Evolutionary conservation across 805 yeast species (phyloP).

Genomic region (Groenewaldozyma tartarivorans): DNA sequence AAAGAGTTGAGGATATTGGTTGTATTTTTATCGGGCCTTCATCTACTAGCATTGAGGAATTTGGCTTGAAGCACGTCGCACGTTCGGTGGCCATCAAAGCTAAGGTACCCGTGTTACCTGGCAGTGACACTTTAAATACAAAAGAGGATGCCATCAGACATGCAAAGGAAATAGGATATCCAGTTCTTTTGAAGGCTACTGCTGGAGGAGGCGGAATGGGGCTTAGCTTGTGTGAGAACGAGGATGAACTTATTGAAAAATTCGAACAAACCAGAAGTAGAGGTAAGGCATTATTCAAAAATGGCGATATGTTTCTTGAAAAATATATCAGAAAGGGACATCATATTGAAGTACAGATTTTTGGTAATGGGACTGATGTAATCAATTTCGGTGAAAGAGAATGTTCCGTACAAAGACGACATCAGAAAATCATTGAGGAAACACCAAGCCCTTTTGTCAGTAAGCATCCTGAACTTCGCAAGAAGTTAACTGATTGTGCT

Average conservation of each 20-base stretch:
- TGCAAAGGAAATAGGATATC: constrained; percentile 32
- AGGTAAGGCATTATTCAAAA: constrained; percentile 47
- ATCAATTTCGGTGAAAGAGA: constrained; percentile 49
- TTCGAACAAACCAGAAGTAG: constrained; percentile 46
- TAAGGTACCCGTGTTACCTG: constrained; percentile 27
- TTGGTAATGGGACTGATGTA: constrained; percentile 49
- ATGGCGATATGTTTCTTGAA: constrained; percentile 44
- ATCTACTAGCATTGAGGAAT: constrained; percentile 25
- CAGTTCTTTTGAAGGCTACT: constrained; percentile 47
- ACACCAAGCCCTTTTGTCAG: constrained; percentile 50
- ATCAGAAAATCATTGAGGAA: constrained; percentile 47
- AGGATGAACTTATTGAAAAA: constrained; percentile 38
- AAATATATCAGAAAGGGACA: constrained; percentile 46
- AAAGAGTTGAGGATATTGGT: constrained; percentile 24
- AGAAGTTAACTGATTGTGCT: constrained; percentile 39
- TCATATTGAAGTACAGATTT: constrained; percentile 48
- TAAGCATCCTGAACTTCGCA: constrained; percentile 36
- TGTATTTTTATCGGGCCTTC: constrained; percentile 28
- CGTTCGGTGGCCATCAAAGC: constrained; percentile 26
- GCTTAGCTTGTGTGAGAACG: constrained; percentile 42
- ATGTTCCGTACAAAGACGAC: constrained; percentile 48
- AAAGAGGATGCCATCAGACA: constrained; percentile 18
- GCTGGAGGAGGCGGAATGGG: constrained; percentile 57
- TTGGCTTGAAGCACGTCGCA: constrained; percentile 27
- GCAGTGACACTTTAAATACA: constrained; percentile 26